These are phyloP conservation scores for Hypoxylon sp. DNA, from an alignment of 2,329 filamentous ascomycete genomes.

Conservation along the genomic window DNA sequence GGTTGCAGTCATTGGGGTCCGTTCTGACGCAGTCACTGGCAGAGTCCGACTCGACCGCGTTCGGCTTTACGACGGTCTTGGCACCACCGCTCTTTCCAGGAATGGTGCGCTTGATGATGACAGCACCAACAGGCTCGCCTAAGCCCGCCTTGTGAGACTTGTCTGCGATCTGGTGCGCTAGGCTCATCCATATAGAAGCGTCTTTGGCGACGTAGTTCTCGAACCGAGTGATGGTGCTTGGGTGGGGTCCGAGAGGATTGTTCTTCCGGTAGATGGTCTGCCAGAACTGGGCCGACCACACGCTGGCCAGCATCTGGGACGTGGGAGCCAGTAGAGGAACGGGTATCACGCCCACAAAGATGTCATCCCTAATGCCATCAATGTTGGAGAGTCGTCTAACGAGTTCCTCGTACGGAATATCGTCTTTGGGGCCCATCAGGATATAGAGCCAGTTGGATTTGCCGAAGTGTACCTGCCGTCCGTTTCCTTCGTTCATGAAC, in stretches of 20 bases:
- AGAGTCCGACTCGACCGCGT: constrained; percentile 27
- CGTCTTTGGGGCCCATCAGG: constrained; percentile 60
- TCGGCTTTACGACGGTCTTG: constrained; percentile 35
- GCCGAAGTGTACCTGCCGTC: constrained; percentile 64
- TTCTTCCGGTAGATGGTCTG: constrained; percentile 86
- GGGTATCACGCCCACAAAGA: constrained; percentile 68
- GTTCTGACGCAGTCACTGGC: constrained; percentile 12
- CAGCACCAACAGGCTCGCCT: constrained; percentile 76
- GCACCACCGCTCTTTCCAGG: constrained; percentile 38
- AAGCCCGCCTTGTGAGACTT: constrained; percentile 64
- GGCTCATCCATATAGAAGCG: constrained; percentile 70
- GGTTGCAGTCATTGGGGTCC: constrained; percentile 10
- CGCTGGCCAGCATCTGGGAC: constrained; percentile 75
- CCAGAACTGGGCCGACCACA: constrained; percentile 82
- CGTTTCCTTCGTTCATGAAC: constrained; percentile 66
- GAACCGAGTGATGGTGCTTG: constrained; percentile 73
- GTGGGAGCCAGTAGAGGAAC: constrained; percentile 79
- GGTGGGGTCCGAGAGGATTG: constrained; percentile 85
- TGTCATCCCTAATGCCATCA: constrained; percentile 59
- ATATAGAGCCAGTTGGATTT: constrained; percentile 69
- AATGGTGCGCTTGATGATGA: constrained; percentile 70
- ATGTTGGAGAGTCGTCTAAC: constrained; percentile 55
- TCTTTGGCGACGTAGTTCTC: constrained; percentile 73
- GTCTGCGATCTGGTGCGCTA: constrained; percentile 70
- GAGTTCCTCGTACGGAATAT: constrained; percentile 63